Conservation (phyloP, 1,284 basidiomycete species). For the Rhodotorula sp. region DNA sequence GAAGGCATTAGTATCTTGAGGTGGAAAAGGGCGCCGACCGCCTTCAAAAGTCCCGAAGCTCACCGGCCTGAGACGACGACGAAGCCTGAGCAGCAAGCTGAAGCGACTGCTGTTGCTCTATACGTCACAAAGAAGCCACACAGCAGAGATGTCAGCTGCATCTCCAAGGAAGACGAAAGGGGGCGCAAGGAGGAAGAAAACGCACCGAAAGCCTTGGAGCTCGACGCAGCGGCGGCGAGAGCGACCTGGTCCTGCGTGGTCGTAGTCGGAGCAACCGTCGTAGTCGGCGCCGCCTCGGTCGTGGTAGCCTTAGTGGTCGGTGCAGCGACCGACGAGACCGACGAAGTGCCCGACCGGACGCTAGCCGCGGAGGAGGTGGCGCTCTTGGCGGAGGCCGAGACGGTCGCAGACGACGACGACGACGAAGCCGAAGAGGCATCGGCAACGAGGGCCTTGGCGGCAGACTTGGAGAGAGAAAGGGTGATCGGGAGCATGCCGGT, state of each 20-base stretch:
- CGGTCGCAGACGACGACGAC: background rate
- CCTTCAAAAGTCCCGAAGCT: background rate
- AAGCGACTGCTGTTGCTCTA: background rate
- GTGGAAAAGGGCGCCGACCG: too few relatives aligned
- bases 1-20: too few relatives aligned
- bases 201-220: constrained; percentile 11
- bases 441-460: background rate
- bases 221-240: background rate
- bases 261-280: background rate
- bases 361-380: background rate
- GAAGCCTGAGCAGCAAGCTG: background rate
- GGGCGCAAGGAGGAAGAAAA: background rate
- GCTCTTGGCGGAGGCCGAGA: background rate
- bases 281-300: too few relatives aligned
- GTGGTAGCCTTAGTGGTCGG: background rate
- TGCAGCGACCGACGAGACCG: background rate
- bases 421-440: background rate
- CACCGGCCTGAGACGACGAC: background rate
- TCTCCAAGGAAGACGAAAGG: background rate
- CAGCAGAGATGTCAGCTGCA: background rate
- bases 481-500: constrained; percentile 17
- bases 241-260: background rate
- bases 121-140: background rate
- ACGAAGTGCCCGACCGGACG: background rate
- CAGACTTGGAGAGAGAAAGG: constrained; percentile 4